Conservation (phyloP, 108 stramenopile genomes). For the Cyclotella baltica region DNA sequence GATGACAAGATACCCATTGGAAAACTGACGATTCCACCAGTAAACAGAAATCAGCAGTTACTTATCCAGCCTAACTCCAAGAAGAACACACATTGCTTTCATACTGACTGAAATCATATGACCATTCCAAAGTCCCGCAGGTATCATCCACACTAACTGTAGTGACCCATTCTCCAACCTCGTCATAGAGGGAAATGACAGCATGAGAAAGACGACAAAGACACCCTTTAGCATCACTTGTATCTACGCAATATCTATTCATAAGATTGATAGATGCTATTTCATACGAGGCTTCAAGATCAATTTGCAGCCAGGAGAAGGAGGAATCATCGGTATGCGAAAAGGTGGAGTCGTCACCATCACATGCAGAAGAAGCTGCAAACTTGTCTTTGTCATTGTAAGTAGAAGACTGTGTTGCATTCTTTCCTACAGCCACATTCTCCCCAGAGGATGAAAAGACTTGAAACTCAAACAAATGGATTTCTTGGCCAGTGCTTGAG, state of each 20-base stretch:
- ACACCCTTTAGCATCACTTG: background rate
- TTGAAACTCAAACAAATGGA: background rate
- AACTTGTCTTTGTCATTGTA: background rate
- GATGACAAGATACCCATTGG: too few relatives aligned
- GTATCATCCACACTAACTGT: background rate
- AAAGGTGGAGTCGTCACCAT: background rate
- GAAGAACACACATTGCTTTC: too few relatives aligned
- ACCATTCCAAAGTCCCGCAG: too few relatives aligned
- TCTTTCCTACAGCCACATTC: background rate
- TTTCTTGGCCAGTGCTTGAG: background rate
- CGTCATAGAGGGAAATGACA: background rate
- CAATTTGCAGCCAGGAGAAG: background rate
- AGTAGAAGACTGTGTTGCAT: background rate
- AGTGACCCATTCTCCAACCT: background rate
- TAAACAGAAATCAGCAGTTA: too few relatives aligned
- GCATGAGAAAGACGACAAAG: slow-evolving; percentile 8
- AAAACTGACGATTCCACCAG: too few relatives aligned
- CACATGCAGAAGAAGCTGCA: background rate
- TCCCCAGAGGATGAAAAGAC: background rate
- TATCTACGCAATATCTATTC: background rate
- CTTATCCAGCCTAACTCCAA: too few relatives aligned
- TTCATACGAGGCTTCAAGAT: background rate
- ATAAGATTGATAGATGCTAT: background rate
- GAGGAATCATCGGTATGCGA: background rate
- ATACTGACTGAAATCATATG: too few relatives aligned